Conservation (phyloP, 129 eudicot genomes). For the Flaveria linearis region DNA sequence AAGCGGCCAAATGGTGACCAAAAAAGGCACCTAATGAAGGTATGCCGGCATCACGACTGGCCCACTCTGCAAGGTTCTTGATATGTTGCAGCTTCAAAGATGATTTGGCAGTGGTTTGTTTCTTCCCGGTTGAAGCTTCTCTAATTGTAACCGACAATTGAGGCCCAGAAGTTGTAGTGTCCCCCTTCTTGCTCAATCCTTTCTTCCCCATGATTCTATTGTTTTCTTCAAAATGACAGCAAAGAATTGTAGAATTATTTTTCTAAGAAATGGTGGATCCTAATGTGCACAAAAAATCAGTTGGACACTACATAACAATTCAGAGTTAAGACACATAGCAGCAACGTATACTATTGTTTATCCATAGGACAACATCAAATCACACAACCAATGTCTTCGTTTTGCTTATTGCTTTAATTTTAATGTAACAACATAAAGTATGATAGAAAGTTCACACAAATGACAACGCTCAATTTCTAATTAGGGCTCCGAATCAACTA, state of each 20-base stretch:
- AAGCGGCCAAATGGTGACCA: conserved; percentile 70
- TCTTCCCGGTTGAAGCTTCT: conserved; percentile 70
- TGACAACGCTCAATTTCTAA: too few species aligned
- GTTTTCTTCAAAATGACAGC: neutral
- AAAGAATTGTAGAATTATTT: neutral
- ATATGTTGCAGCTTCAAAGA: conserved; percentile 70
- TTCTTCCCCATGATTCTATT: conserved; percentile 48
- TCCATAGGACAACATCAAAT: neutral
- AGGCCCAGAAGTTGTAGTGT: conserved; percentile 20
- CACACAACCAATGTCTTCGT: too few species aligned
- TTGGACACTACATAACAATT: neutral
- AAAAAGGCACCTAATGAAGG: conserved; percentile 74
- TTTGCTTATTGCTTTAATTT: too few species aligned
- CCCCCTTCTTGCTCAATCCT: conserved; percentile 41
- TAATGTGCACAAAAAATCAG: too few species aligned
- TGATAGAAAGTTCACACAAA: too few species aligned
- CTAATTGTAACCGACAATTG: conserved; percentile 54
- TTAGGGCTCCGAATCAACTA: too few species aligned
- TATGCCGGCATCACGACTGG: conserved; percentile 53
- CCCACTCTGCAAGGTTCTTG: conserved; percentile 77
- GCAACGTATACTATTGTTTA: neutral
- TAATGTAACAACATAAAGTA: too few species aligned
- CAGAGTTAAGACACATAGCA: neutral
- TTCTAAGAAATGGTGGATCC: too few species aligned
- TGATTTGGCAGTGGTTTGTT: conserved; percentile 50